These are phyloP conservation scores for Auricularia auricula-judae DNA, from an alignment of 768 basidiomycete species.

Conservation along the genomic window DNA sequence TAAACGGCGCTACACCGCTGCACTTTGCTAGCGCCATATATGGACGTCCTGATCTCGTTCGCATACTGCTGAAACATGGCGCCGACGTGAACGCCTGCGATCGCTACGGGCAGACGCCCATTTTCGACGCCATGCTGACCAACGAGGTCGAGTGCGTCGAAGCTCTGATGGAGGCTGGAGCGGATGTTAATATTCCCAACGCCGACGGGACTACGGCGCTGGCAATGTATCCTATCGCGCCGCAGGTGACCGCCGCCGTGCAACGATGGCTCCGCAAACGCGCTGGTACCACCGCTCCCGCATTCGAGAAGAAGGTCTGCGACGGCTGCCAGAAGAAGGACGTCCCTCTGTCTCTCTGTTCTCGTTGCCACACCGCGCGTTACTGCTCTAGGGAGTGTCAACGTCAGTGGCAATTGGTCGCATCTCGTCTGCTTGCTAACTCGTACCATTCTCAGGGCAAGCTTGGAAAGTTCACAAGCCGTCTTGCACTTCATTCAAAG, in stretches of 20 bases:
- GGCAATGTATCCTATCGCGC: background rate
- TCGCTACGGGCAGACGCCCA: constrained; percentile 30
- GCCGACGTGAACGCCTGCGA: constrained; percentile 40
- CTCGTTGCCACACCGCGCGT: constrained; percentile 31
- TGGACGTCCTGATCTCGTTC: constrained; percentile 20
- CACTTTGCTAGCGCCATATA: constrained; percentile 30
- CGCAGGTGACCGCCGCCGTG: constrained; percentile 20
- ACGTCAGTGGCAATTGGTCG: constrained; percentile 21
- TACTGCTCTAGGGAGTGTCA: constrained; percentile 50
- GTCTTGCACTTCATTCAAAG: constrained; percentile 34
- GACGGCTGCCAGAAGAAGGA: constrained; percentile 21
- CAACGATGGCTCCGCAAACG: constrained; percentile 38
- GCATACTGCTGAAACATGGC: constrained; percentile 31
- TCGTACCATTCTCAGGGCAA: constrained; percentile 20
- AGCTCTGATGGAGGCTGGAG: constrained; percentile 38
- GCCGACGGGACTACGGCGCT: constrained; percentile 24
- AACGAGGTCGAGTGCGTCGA: constrained; percentile 21
- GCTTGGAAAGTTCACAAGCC: constrained; percentile 41
- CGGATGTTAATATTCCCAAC: constrained; percentile 30
- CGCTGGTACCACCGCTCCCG: constrained; percentile 27
- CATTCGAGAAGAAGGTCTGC: constrained; percentile 35
- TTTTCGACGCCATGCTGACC: constrained; percentile 13
- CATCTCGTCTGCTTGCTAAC: background rate
- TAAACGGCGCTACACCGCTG: constrained; percentile 39
- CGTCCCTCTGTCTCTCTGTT: constrained; percentile 21